Base-by-base conservation (phyloP, 352 stramenopile species). In the Salisapilia sapeloensis region DNA sequence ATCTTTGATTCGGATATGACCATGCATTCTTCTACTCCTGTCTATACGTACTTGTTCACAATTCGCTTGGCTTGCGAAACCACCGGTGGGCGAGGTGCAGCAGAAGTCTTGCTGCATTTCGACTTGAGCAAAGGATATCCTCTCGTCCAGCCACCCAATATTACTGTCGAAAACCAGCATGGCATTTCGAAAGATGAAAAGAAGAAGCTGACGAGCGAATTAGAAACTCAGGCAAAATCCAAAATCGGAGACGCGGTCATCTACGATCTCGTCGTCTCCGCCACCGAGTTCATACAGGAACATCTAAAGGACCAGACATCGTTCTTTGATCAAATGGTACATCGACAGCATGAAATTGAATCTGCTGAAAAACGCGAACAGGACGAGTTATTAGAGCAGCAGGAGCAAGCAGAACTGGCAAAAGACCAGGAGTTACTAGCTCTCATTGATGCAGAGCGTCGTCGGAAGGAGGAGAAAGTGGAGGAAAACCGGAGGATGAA, bases 281-380 rank as follows among this genome's bases (percentile, higher is more conserved):
- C 74, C 12, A 78, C 64, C 6, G 76, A 91, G 23, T 91, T 80
- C 32, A 61, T 91, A 15, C 59, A 82, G 33, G 65, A 82, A 24
- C 67, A 85, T 40, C 35, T 82, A 13, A 83, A 85, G 30, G 65
- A 85, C 48, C 67, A 82, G 51, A 77, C 63, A 36, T 84, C 66
- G 15, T 87, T 91, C 51, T 87, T 86, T 14, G 76, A 91, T 27
- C 67, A 89, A 38, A 91, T 91, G 76, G 60, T 89, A 16, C 70
- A 81, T 24, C 54, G 72, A 11, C 69, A 91, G 42, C 63, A 91
- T 19, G 55, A 83, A 12, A 38, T 31, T 12, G 65, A 82, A 37
- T 59, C 50, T 1, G 50, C 72, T 40, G 42, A 78, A 34, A 79
- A 83, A 35, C 56, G 54, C 29, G 63, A 58, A 17, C 53, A 83